Conservation (phyloP, 495 filamentous ascomycete species). For the Penicillium alfredii region DNA sequence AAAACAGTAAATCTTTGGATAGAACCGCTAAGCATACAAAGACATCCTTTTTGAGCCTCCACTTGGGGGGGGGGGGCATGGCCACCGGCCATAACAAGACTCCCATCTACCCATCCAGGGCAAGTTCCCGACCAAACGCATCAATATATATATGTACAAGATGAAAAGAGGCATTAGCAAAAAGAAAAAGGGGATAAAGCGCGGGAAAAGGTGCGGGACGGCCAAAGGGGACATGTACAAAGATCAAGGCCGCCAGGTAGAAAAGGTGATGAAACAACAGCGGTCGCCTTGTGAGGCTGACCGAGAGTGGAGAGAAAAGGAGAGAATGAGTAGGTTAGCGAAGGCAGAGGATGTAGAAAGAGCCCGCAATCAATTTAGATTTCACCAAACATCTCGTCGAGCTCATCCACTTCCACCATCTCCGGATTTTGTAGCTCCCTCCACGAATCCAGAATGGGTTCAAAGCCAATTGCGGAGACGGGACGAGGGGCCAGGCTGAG, state of each 20-base stretch:
- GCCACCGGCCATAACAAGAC: conserved; percentile 6
- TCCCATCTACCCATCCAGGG: conserved; percentile 25
- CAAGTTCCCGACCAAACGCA: conserved; percentile 8
- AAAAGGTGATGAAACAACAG: conserved; percentile 11
- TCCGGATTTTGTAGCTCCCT: conserved; percentile 76
- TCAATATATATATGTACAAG: conserved; percentile 36
- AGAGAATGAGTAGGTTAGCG: background rate
- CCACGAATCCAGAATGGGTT: conserved; percentile 39
- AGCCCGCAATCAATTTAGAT: too few species aligned
- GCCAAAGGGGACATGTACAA: conserved; percentile 30
- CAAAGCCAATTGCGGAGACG: conserved; percentile 37
- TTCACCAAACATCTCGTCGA: conserved; percentile 74
- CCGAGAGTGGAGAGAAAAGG: conserved; percentile 14
- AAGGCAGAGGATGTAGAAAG: conserved; percentile 2
- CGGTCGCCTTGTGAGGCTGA: conserved; percentile 7
- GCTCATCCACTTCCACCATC: conserved; percentile 83
- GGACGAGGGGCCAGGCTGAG: conserved; percentile 38
- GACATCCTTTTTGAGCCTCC: conserved; percentile 2
- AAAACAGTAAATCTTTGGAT: too few species aligned
- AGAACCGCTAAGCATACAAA: conserved; percentile 1
- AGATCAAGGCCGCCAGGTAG: conserved; percentile 12
- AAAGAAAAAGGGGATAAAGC: conserved; percentile 13
- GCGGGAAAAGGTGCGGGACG: too few species aligned
- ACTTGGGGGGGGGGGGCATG: too few species aligned
- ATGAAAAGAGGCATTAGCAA: conserved; percentile 19